Percentiles rank a stretch among this genome's conserved stretches.
These are phyloP conservation scores for Calonectria naviculata DNA, from an alignment of 2,329 filamentous ascomycete genomes.

Conservation along the genomic window DNA sequence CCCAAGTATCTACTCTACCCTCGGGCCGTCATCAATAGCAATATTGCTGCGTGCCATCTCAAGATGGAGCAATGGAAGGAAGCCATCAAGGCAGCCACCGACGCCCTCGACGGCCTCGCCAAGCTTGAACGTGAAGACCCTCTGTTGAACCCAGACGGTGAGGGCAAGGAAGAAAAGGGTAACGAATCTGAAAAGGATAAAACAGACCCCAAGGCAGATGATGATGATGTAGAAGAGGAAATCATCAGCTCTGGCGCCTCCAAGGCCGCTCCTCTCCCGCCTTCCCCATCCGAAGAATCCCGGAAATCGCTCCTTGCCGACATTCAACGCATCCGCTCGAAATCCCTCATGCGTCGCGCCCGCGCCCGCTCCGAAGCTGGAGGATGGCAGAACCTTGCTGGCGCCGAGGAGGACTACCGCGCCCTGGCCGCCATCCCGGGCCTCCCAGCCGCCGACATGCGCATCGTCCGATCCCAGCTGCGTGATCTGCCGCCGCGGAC, in stretches of 20 bases:
- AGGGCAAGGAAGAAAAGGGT: constrained; percentile 48
- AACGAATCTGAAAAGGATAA: constrained; percentile 56
- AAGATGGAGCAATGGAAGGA: constrained; percentile 89
- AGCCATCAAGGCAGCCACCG: constrained; percentile 78
- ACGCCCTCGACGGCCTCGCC: constrained; percentile 79
- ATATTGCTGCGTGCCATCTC: constrained; percentile 89
- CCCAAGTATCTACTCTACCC: constrained; percentile 91
- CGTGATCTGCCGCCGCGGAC: constrained; percentile 73
- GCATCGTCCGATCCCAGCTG: constrained; percentile 75
- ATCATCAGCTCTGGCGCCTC: constrained; percentile 70
- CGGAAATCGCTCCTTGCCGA: constrained; percentile 59
- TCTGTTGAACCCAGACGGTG: constrained; percentile 38
- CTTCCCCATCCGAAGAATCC: constrained; percentile 23
- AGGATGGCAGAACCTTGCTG: constrained; percentile 84
- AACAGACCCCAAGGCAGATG: constrained; percentile 48
- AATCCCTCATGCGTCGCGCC: constrained; percentile 84
- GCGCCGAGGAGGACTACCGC: constrained; percentile 85
- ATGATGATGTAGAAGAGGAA: constrained; percentile 63
- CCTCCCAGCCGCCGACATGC: constrained; percentile 73
- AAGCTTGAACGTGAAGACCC: constrained; percentile 60
- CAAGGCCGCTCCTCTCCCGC: constrained; percentile 55
- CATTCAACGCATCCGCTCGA: constrained; percentile 81
- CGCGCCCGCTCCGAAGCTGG: constrained; percentile 77
- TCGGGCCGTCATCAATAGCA: constrained; percentile 86
- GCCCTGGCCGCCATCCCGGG: constrained; percentile 64